Evolutionary conservation across 345 rosid genomes (phyloP).

Genomic region (Kernera saxatilis): DNA sequence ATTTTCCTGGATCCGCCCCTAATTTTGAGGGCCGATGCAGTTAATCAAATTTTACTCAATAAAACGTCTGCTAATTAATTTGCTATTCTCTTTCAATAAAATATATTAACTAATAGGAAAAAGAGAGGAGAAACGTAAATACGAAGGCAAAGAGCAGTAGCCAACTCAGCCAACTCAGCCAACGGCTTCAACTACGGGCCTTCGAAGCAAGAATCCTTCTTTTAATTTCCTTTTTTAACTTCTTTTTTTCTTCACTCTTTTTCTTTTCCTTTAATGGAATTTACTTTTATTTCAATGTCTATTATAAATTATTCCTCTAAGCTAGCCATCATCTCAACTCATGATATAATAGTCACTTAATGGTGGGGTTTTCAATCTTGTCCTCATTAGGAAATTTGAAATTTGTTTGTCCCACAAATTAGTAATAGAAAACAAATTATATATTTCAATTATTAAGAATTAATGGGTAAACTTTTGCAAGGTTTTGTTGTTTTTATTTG

Average conservation of each 20-base stretch:
- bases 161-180: constrained; percentile 8
- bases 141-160: constrained; percentile 21
- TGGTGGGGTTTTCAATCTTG: constrained; percentile 27
- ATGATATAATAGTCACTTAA: background rate
- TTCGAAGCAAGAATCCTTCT: constrained; percentile 36
- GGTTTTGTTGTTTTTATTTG: background rate
- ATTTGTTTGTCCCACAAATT: constrained; percentile 9
- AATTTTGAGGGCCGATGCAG: background rate
- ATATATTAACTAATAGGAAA: background rate
- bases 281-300: constrained; percentile 14
- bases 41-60: background rate
- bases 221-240: background rate
- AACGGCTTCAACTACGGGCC: constrained; percentile 30
- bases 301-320: background rate
- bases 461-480: background rate
- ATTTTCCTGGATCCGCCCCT: no score
- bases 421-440: background rate
- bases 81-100: background rate
- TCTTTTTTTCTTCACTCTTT: constrained; percentile 8
- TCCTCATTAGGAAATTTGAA: constrained; percentile 10
- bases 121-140: constrained; percentile 25
- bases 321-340: constrained; percentile 16
- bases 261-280: constrained; percentile 20
- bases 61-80: background rate
- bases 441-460: background rate